Conservation (phyloP, 805 yeast species). For the Saturnispora mendoncae region DNA sequence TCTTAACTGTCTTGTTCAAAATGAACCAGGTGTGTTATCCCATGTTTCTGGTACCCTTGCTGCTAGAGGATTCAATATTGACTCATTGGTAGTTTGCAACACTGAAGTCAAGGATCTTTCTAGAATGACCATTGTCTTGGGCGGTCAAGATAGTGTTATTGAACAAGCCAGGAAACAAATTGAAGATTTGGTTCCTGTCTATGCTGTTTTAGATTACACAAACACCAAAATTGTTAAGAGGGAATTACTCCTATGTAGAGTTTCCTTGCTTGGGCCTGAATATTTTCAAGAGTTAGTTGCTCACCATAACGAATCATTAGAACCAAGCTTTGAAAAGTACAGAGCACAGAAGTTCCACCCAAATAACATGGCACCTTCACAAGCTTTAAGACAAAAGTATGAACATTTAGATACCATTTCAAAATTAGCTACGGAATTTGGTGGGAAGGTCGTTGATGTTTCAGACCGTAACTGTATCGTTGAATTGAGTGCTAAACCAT, state of each 20-base stretch:
- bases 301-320: slow-evolving; percentile 55
- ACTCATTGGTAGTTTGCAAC: slow-evolving; percentile 91
- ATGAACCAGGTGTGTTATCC: slow-evolving; percentile 96
- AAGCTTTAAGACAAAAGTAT: slow-evolving; percentile 90
- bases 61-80: slow-evolving; percentile 97
- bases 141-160: slow-evolving; percentile 91
- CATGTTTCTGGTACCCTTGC: slow-evolving; percentile 92
- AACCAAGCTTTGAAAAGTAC: slow-evolving; percentile 35
- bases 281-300: slow-evolving; percentile 91
- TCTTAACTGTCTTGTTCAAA: slow-evolving; percentile 92
- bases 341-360: slow-evolving; percentile 63
- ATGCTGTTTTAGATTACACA: slow-evolving; percentile 93
- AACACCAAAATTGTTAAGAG: slow-evolving; percentile 83
- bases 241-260: slow-evolving; percentile 85
- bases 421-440: slow-evolving; percentile 74
- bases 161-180: slow-evolving; percentile 98
- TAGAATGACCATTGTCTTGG: slow-evolving; percentile 91
- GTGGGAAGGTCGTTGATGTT: slow-evolving; percentile 88
- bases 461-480: slow-evolving; percentile 90
- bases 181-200: slow-evolving; percentile 96
- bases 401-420: slow-evolving; percentile 79
- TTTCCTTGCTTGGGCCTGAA: slow-evolving; percentile 94
- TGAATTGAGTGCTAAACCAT: slow-evolving; percentile 90
- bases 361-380: slow-evolving; percentile 78
- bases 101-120: slow-evolving; percentile 94